Conservation (phyloP, 1,284 basidiomycete species). For the Ustilago sp. region DNA sequence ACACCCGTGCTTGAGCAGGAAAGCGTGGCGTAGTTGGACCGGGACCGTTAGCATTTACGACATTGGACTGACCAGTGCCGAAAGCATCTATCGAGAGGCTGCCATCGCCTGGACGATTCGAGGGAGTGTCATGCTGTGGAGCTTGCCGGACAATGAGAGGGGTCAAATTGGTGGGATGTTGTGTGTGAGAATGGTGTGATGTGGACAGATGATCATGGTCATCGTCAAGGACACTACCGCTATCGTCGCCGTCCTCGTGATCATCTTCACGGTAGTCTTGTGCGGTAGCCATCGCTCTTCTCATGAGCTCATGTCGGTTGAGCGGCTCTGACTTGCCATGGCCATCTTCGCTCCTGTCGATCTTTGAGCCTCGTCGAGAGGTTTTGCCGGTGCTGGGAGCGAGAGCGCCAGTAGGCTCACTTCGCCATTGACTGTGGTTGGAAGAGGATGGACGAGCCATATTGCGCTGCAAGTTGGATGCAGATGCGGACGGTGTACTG, state of each 20-base stretch:
- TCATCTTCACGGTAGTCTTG: conserved; percentile 30
- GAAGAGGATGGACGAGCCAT: conserved; percentile 38
- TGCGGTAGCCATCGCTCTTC: conserved; percentile 61
- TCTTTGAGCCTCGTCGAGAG: conserved; percentile 42
- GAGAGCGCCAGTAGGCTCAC: conserved; percentile 18
- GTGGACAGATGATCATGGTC: conserved; percentile 35
- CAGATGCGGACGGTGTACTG: background rate
- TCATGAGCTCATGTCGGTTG: conserved; percentile 63
- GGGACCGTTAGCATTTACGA: conserved; percentile 14
- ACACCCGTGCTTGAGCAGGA: background rate
- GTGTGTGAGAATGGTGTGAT: conserved; percentile 40
- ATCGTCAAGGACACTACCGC: conserved; percentile 39
- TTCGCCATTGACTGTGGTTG: conserved; percentile 23
- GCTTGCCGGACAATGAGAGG: conserved; percentile 36
- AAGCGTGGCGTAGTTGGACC: background rate
- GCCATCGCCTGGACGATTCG: conserved; percentile 55
- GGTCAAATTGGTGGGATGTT: conserved; percentile 26
- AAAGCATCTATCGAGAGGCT: conserved; percentile 57
- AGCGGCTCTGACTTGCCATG: conserved; percentile 45
- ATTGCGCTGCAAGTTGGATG: conserved; percentile 12
- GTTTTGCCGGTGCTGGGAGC: conserved; percentile 16
- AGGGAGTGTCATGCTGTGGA: background rate
- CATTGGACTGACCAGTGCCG: conserved; percentile 13
- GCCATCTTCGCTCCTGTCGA: conserved; percentile 46
- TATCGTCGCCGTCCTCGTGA: conserved; percentile 25